These are phyloP conservation scores for Hibiscus trionum DNA, from an alignment of 345 rosid species.

Conservation along the genomic window DNA sequence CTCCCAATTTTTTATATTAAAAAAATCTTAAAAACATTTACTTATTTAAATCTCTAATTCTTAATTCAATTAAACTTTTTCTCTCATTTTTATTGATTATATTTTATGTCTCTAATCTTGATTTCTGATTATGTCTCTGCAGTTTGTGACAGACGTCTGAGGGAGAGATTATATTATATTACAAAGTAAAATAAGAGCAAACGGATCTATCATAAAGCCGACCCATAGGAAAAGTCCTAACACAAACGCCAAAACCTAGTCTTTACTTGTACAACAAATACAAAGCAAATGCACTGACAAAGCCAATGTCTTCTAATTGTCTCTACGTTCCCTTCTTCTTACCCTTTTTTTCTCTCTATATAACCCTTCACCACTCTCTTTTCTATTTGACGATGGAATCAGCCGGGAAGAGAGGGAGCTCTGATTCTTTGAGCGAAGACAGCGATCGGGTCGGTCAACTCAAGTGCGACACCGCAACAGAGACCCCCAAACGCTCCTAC, in stretches of 20 bases:
- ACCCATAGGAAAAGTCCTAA: constrained; percentile 11
- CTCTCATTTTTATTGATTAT: too few relatives aligned
- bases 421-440: constrained; percentile 30
- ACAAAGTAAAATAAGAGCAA: too few relatives aligned
- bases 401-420: constrained; percentile 18
- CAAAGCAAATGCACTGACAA: constrained; percentile 17
- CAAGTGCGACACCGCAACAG: constrained; percentile 12
- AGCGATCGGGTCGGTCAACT: constrained; percentile 21
- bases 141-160: too few relatives aligned
- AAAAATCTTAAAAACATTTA: too few relatives aligned
- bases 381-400: constrained; percentile 20
- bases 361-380: not conserved
- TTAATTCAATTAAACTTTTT: too few relatives aligned
- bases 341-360: not conserved
- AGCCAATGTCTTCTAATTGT: constrained; percentile 24
- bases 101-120: too few relatives aligned
- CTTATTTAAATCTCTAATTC: too few relatives aligned
- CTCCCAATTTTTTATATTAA: too few relatives aligned
- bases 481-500: constrained; percentile 32
- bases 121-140: too few relatives aligned
- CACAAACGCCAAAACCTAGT: constrained; percentile 29
- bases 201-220: too few relatives aligned
- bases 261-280: constrained; percentile 12
- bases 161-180: too few relatives aligned
- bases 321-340: constrained; percentile 3